Base-by-base conservation (phyloP, 805 yeast species). In the Nakazawaea wyomingensis region DNA sequence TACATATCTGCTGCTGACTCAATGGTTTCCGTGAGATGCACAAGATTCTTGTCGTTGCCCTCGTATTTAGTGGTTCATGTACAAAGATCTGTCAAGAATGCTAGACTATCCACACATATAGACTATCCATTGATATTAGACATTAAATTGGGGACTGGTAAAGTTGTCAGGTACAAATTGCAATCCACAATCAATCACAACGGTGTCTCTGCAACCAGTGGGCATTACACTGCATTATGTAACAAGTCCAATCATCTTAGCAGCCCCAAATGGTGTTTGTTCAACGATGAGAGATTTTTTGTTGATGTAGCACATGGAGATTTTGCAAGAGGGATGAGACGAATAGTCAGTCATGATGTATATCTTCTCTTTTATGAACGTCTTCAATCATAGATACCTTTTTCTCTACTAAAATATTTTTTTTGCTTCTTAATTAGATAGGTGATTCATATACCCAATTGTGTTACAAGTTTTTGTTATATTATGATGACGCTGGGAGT, bases 191-290 rank as follows among this genome's bases (percentile, higher is more conserved):
- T 85, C 4, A 84, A 83, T 54, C 95, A 85, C 56, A 68, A 71
- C 44, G 93, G 95, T 1, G 35, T 54, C 1, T 74, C 75, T 34
- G 63, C 83, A 42, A 74, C 77, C 46, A 78, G 85, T 39, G 95
- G 95, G 0, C 95, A 85, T 58, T 85, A 85, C 54, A 85, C 90
- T 1, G 68, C 88, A 0, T 60, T 82, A 36, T 80, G 82, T 3
- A 75, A 80, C 51, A 80, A 72, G 51, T 45, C 53, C 5, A 36
- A 62, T 47, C 60, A 57, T 33, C 57, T 66, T 35, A 59, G 62
- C 5, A 68, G 70, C 45, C 80, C 80, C 27, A 66, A 67, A 50
- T 85, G 93, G 93, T 79, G 82, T 48, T 73, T 73, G 48, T 85
- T 85, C 59, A 91, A 85, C 56, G 95, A 85, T 59, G 91, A 84